These are phyloP conservation scores for Cryptococcus sp. DNA, from an alignment of 1,284 basidiomycete genomes.

Conservation along the genomic window DNA sequence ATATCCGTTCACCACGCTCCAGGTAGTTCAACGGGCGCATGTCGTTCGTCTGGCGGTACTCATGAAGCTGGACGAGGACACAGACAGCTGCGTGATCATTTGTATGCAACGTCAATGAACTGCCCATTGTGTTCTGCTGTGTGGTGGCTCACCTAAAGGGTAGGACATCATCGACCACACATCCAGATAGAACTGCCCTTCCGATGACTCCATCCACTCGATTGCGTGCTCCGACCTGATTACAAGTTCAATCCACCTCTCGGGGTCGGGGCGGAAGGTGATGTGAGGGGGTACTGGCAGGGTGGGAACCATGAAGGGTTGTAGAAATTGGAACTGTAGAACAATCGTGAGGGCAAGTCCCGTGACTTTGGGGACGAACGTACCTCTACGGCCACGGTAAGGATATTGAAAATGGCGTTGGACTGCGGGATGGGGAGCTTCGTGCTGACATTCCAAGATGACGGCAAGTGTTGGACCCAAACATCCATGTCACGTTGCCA, in stretches of 20 bases:
- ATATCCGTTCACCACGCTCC: too few relatives aligned
- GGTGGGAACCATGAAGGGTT: slow-evolving; percentile 18
- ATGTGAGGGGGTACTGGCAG: slow-evolving; percentile 16
- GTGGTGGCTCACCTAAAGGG: slow-evolving; percentile 9
- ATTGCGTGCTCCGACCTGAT: slow-evolving; percentile 13
- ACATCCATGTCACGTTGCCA: slow-evolving; percentile 17
- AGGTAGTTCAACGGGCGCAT: too few relatives aligned
- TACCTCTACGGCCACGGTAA: slow-evolving; percentile 17
- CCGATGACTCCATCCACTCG: slow-evolving; percentile 34
- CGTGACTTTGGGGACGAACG: background rate
- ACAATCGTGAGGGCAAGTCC: background rate
- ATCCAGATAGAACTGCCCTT: slow-evolving; percentile 18
- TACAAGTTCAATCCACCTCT: slow-evolving; percentile 9
- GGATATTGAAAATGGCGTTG: slow-evolving; percentile 13
- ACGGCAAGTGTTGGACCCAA: slow-evolving; percentile 17
- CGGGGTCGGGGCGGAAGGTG: slow-evolving; percentile 13
- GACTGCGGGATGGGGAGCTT: slow-evolving; percentile 12
- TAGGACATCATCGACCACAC: slow-evolving; percentile 18
- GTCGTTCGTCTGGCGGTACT: too few relatives aligned
- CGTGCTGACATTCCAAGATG: slow-evolving; percentile 14
- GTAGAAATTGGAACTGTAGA: slow-evolving; percentile 15
- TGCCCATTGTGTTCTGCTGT: too few relatives aligned
- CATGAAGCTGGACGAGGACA: too few relatives aligned
- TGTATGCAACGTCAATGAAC: too few relatives aligned
- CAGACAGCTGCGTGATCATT: too few relatives aligned